Conservation (phyloP, 2,329 filamentous ascomycete genomes). For the Colletotrichum orbiculare region DNA sequence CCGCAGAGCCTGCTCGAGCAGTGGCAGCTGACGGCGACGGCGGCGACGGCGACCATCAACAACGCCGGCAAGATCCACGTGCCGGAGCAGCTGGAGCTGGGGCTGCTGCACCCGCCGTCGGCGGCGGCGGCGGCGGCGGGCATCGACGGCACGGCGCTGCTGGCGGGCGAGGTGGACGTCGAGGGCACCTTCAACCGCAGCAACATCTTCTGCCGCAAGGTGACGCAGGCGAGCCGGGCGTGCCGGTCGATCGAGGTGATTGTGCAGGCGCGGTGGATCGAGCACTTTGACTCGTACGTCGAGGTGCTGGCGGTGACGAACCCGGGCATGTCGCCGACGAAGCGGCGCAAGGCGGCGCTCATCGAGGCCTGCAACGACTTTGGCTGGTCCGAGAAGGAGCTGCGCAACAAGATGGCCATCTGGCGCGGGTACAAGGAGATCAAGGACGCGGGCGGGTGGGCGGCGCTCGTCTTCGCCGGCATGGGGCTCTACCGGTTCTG, state of each 20-base stretch:
- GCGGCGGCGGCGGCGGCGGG: not conserved
- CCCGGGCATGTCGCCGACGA: slow-evolving; percentile 54
- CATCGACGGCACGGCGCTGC: not conserved
- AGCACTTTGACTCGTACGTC: slow-evolving; percentile 64
- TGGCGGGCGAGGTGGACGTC: slow-evolving; percentile 18
- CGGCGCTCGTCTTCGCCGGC: slow-evolving; percentile 65
- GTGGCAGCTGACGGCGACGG: slow-evolving; percentile 38
- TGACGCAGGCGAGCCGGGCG: slow-evolving; percentile 58
- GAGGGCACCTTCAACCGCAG: slow-evolving; percentile 44
- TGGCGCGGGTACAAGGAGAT: slow-evolving; percentile 71
- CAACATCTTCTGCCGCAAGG: slow-evolving; percentile 46
- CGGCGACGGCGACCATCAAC: slow-evolving; percentile 38
- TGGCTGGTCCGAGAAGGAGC: slow-evolving; percentile 66
- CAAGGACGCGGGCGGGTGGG: slow-evolving; percentile 66
- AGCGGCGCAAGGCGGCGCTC: slow-evolving; percentile 62
- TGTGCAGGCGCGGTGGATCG: slow-evolving; percentile 67
- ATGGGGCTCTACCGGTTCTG: slow-evolving; percentile 69
- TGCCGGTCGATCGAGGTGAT: slow-evolving; percentile 69
- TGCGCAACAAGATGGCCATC: slow-evolving; percentile 60
- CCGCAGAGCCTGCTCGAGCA: slow-evolving; percentile 44
- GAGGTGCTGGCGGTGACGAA: slow-evolving; percentile 51
- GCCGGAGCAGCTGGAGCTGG: slow-evolving; percentile 32
- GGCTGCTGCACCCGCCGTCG: slow-evolving; percentile 31
- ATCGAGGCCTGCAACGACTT: slow-evolving; percentile 65
- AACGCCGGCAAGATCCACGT: slow-evolving; percentile 33